Conservation (phyloP, 768 basidiomycete species). For the Suillus ampliporus region DNA sequence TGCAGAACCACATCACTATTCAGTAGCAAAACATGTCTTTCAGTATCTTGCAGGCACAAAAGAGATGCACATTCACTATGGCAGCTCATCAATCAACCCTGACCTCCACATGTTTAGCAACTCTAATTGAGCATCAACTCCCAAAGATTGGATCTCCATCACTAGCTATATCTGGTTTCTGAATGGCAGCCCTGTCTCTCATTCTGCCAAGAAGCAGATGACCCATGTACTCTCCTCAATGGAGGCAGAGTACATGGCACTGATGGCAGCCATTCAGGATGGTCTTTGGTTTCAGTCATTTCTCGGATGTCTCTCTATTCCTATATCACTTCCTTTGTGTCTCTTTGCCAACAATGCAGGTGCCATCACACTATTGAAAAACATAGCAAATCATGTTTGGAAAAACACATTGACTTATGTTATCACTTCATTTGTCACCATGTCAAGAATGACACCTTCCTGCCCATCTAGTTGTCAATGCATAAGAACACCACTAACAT, state of each 20-base stretch:
- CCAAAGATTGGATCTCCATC: constrained; percentile 12
- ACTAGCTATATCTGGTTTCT: constrained; percentile 31
- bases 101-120: constrained; percentile 11
- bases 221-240: constrained; percentile 25
- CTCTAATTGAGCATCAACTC: constrained; percentile 20
- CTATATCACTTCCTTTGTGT: not conserved
- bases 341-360: not conserved
- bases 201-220: constrained; percentile 18
- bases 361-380: not conserved
- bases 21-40: constrained; percentile 30
- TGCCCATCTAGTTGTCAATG: constrained; percentile 4
- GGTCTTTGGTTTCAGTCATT: not conserved
- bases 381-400: not conserved
- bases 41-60: constrained; percentile 31
- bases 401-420: not conserved
- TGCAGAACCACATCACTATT: constrained; percentile 30
- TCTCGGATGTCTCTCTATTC: not conserved
- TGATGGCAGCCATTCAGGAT: not conserved
- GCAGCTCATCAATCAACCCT: constrained; percentile 1
- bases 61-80: constrained; percentile 17
- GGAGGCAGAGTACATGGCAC: constrained; percentile 32
- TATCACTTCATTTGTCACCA: not conserved
- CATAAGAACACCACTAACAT: not conserved
- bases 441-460: not conserved
- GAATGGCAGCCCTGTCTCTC: constrained; percentile 19